These are phyloP conservation scores for Crithidia bombi DNA, from an alignment of 208 protist species.

Conservation along the genomic window DNA sequence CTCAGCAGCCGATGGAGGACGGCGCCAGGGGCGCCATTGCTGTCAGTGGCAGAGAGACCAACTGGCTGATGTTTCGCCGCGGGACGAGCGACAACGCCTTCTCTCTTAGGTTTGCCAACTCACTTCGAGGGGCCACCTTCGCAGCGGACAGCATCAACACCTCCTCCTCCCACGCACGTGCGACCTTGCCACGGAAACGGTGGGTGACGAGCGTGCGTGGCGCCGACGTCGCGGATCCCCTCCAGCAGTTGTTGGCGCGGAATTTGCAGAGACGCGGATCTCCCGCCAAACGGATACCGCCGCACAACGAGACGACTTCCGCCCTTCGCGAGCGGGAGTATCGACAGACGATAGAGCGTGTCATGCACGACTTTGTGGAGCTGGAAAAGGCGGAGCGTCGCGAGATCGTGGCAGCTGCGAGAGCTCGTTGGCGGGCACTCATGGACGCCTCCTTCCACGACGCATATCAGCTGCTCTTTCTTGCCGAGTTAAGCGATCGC, in stretches of 20 bases:
- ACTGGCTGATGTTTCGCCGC: slow-evolving; percentile 55
- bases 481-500: slow-evolving; percentile 12
- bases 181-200: not conserved
- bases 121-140: slow-evolving; percentile 22
- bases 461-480: not conserved
- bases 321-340: not conserved
- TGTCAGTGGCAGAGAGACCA: slow-evolving; percentile 22
- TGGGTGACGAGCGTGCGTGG: slow-evolving; percentile 22
- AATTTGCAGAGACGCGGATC: slow-evolving; percentile 15
- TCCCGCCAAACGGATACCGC: not conserved
- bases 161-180: not conserved
- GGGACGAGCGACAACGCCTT: slow-evolving; percentile 50
- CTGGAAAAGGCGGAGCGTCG: slow-evolving; percentile 8
- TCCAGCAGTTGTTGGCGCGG: slow-evolving; percentile 22
- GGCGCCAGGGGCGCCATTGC: not conserved
- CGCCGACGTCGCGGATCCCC: slow-evolving; percentile 5
- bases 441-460: slow-evolving; percentile 1
- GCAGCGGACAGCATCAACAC: slow-evolving; percentile 9
- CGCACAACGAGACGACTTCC: not conserved
- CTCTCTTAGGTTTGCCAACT: slow-evolving; percentile 37
- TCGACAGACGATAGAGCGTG: not conserved
- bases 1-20: slow-evolving; percentile 20
- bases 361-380: not conserved
- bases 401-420: not conserved
- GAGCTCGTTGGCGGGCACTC: not conserved